Base-by-base conservation (phyloP, 805 yeast species). In the Limtongia smithiae region DNA sequence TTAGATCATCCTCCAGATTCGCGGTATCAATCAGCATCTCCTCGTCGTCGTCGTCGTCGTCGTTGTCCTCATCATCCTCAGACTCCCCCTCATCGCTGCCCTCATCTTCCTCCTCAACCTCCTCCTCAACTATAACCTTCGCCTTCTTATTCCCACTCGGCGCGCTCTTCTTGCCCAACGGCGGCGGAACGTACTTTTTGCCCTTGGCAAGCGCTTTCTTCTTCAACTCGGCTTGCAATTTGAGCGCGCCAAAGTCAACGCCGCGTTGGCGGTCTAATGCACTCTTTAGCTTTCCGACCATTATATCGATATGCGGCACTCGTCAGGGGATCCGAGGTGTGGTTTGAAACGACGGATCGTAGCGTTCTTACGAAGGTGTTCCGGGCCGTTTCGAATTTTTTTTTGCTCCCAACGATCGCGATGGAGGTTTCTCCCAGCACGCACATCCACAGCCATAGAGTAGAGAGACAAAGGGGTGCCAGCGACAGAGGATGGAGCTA, bases 31-130 rank as follows among this genome's bases (percentile, higher is more conserved):
- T 57, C 63, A 62, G 62, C 36, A 48, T 44, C 37, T 56, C 60
- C 40, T 63, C 70, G 6, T 64, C 70, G 30, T 62, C 66, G 12
- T 61, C 66, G 40, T 61, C 67, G 50, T 60, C 69, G 48, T 46
- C 60, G 9, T 46, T 52, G 14, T 45, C 57, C 12, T 43, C 54
- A 24, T 31, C 46, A 3, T 44, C 55, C 14, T 41, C 53, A 5
- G 48, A 36, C 9, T 45, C 53, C 12, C 36, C 56, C 17, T 36
- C 40, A n/a, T 43, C 46, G 12, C 39, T 50, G 6, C 35, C 50
- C 2, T 1, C 65, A 40, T 35, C 65, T 0, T 63, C 73, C 4
- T 68, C 73, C 0, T 65, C 72, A 12, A 28, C 9, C 27, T 41
- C 30, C 31, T 39, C 39, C 41, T 47, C 44, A 32, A 21, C 42